Base-by-base conservation (phyloP, 2,329 filamentous ascomycete genomes). In the Sclerotinia nivalis region DNA sequence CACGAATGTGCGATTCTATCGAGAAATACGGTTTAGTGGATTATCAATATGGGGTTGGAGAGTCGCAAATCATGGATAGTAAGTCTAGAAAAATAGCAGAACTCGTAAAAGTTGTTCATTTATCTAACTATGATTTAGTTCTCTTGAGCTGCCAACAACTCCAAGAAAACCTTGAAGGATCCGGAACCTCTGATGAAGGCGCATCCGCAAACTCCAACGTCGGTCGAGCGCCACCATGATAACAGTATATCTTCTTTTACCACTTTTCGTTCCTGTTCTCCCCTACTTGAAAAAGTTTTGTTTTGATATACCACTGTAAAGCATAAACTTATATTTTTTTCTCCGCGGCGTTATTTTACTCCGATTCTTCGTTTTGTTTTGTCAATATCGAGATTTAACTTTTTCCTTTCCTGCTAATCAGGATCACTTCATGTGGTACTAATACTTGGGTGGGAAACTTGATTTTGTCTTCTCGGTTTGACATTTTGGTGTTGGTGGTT, bases 41-140 rank as follows among this genome's bases (percentile, higher is more conserved):
- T 81, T 99, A 98, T 79, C 91, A 98, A 77, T 96, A 97, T 82
- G 96, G 96, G 12, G 92, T 98, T 37, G 96, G 93, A 88, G 96
- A 98, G 81, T 94, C 98, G 78, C 89, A 92, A 77, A 97, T 98
- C 75, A 87, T 96, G 15, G 49, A 69, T 49, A 64, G 67, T 69
- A 64, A 64, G 67, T 69, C 22, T 18, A 25, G 20, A 62, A 50
- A 9, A 69, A 40, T 47, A 28, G 31, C 20, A 52, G 37, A 54
- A 25, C 13, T 25, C 31, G 34, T 25, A 40, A 50, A 22, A 22
- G 3, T 18, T 2, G 8, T n/a, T 37, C 43, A 28, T 52, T 18
- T 43, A 20, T 52, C 15, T 69, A 56, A 69, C 58, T 34, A 65
- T 45, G 47, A 15, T 45, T 55, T 71, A 88, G 86, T 86, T 74